Evolutionary conservation across 768 basidiomycete genomes (phyloP), one percentile per base, ranked within the genome.

Genomic region (Pilatotrama ljubarskyi): DNA sequence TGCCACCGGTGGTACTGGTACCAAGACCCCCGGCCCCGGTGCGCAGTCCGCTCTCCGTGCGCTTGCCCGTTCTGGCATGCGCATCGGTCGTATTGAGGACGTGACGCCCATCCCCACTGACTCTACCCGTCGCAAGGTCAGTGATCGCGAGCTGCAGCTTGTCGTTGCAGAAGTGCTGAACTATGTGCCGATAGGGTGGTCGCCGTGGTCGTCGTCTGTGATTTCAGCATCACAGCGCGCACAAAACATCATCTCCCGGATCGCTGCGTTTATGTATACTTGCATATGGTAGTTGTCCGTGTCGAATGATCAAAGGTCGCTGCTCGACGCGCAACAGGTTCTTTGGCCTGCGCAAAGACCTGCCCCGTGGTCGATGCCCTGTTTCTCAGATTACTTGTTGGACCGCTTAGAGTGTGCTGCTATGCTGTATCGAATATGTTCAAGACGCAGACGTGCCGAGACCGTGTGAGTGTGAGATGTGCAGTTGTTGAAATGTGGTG

Each of bases 11-110:
- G 97, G 97, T 73, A 98, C 95, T 55, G 95, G 95, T 65, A 98
- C 97, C 71, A 99, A 98, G 82, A 96, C 96, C 62, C 97, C 97
- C 42, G 97, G 97, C 49, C 97, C 97, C 17, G 97, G 97, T 77
- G 97, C 94, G 46, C 97, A 99, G 82, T 91, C 91, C 68, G 96
- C 97, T 42, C 90, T 98, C 71, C 93, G 96, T 77, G 97, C 95
- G 52, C 89, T 98, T 59, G 97, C 97, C 69, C 95, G 96, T 79
- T 88, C 96, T 58, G 96, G 97, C 54, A 97, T 99, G 94, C 82
- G 90, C 66, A 98, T 99, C 67, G 97, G 97, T 58, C 84, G 97
- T 66, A 98, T 99, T 69, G 96, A 98, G 79, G 96, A 99, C 70
- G 95, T 98, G 51, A 98, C 96, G 40, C 96, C 96, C 64, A 86